Evolutionary conservation across 129 eudicot species (phyloP).

Genomic region (Cynara cardunculus): DNA sequence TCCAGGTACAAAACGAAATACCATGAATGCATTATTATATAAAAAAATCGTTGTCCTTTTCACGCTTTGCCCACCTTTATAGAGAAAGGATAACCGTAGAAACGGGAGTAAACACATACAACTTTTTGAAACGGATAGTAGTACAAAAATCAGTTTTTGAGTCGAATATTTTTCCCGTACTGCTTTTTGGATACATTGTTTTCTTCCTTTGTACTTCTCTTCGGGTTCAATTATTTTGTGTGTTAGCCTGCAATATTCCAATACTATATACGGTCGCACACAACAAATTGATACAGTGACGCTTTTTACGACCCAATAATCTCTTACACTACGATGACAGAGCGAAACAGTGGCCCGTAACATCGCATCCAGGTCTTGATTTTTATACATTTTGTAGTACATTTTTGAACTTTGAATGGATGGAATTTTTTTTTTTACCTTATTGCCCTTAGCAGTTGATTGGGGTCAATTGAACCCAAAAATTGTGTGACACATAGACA

Average conservation of each 20-base stretch:
- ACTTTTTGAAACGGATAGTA: background rate
- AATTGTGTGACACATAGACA: constrained; percentile 15
- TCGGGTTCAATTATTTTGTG: background rate
- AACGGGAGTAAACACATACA: background rate
- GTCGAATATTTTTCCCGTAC: background rate
- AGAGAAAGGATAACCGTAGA: background rate
- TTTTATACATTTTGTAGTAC: no score
- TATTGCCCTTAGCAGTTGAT: background rate
- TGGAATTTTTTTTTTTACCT: background rate
- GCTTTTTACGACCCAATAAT: no score
- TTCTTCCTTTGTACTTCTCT: background rate
- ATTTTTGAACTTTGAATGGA: background rate
- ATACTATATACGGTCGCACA: no score
- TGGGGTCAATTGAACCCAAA: background rate
- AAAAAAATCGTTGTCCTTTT: background rate
- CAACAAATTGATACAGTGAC: no score
- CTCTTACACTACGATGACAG: no score
- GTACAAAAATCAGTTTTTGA: no score
- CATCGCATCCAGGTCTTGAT: no score
- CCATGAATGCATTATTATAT: background rate
- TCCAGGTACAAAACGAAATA: background rate
- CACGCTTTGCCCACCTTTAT: background rate
- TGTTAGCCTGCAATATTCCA: background rate
- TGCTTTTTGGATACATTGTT: background rate
- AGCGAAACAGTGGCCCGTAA: no score